Percentiles rank a stretch among this genome's conserved stretches.
phyloP scores from a whole-genome alignment of 2,329 filamentous ascomycete species.

The Botryotinia calthae region DNA sequence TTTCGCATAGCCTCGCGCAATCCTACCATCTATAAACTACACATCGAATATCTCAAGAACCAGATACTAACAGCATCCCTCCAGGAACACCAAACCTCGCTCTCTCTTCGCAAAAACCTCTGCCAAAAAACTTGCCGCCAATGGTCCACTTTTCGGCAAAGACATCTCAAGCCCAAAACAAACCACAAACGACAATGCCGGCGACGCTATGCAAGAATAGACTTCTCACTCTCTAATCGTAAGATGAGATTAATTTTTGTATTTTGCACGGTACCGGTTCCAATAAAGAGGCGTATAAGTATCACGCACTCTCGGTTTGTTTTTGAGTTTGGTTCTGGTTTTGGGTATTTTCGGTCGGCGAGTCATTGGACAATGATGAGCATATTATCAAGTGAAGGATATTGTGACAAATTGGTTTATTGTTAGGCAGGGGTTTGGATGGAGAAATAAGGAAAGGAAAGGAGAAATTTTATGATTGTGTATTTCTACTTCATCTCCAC shows the following conservation, averaged over 20 bases:
- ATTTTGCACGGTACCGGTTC: not conserved
- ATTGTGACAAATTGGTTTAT: conserved; percentile 13
- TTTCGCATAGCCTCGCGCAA: not conserved
- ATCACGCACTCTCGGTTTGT: conserved; percentile 2
- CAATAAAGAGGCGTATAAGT: conserved; percentile 19
- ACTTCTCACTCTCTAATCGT: not conserved
- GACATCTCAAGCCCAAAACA: conserved; percentile 13
- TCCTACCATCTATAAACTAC: not conserved
- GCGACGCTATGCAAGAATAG: conserved; percentile 18
- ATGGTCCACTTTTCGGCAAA: conserved; percentile 31
- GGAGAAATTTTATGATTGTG: conserved; percentile 6
- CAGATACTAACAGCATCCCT: conserved; percentile 29
- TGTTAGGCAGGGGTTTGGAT: conserved; percentile 5
- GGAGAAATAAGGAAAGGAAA: not conserved
- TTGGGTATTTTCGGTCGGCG: conserved; percentile 7
- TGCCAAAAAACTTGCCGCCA: conserved; percentile 53
- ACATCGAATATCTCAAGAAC: not conserved
- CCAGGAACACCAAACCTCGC: conserved; percentile 59
- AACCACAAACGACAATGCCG: not conserved
- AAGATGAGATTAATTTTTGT: conserved; percentile 1
- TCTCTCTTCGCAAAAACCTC: conserved; percentile 66
- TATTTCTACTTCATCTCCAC: conserved; percentile 20
- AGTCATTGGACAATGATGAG: conserved; percentile 2
- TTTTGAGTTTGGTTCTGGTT: conserved; percentile 4
- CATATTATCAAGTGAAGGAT: conserved; percentile 17